Conservation (phyloP, 192 early-diverging fungal species). For the Gryganskiella cystojenkinii region DNA sequence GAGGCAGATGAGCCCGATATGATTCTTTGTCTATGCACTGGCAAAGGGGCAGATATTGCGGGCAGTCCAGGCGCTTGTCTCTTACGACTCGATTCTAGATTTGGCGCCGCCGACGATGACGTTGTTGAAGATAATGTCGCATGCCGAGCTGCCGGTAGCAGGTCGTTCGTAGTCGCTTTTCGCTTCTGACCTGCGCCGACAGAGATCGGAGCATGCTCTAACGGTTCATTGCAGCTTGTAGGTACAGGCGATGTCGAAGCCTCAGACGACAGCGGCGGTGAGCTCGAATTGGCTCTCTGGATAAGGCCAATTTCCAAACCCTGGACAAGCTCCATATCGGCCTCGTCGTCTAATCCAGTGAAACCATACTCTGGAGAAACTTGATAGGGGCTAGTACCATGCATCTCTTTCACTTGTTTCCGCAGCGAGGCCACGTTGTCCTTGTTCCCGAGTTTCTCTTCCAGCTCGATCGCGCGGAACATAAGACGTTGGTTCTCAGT, state of each 20-base stretch:
- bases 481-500: slow-evolving; percentile 51
- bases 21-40: background rate
- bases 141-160: background rate
- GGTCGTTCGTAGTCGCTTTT: slow-evolving; percentile 18
- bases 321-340: slow-evolving; percentile 27
- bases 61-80: slow-evolving; percentile 2
- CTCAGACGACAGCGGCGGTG: slow-evolving; percentile 28
- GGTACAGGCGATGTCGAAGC: background rate
- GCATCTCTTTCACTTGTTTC: slow-evolving; percentile 47
- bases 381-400: slow-evolving; percentile 26
- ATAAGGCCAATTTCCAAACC: slow-evolving; percentile 18
- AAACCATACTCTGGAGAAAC: slow-evolving; percentile 4
- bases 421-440: slow-evolving; percentile 49
- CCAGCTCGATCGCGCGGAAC: slow-evolving; percentile 48
- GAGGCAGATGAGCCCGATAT: slow-evolving; percentile 10
- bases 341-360: background rate
- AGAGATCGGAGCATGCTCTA: background rate
- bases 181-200: slow-evolving; percentile 22
- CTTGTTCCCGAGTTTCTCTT: slow-evolving; percentile 47
- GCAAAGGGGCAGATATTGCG: background rate
- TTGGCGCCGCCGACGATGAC: background rate
- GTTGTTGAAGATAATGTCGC: background rate
- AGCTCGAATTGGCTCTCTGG: slow-evolving; percentile 13
- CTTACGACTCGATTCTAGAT: slow-evolving; percentile 15
- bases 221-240: background rate